A percentile compares a stretch with the other conserved stretches of the same genome.
Conservation (phyloP, 129 eudicot species). For the Chrysanthemum lavandulifolium region DNA sequence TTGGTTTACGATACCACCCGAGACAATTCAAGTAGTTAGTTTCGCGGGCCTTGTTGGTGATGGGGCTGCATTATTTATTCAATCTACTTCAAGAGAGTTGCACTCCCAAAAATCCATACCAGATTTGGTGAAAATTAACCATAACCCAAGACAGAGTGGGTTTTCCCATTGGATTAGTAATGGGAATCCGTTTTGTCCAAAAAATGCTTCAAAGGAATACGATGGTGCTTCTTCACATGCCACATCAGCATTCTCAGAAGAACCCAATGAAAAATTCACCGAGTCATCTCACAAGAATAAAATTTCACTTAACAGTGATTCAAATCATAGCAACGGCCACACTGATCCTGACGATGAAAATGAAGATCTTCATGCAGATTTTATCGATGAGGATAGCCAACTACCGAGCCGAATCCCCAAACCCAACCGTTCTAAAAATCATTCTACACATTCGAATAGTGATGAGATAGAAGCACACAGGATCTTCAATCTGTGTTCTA, state of each 20-base stretch:
- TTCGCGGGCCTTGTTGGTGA: slow-evolving; percentile 95
- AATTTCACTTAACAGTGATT: slow-evolving; percentile 28
- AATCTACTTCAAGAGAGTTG: slow-evolving; percentile 36
- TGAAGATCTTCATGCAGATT: slow-evolving; percentile 98
- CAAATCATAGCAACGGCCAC: slow-evolving; percentile 51
- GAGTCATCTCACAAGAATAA: slow-evolving; percentile 26
- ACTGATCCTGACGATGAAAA: slow-evolving; percentile 75
- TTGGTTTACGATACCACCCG: slow-evolving; percentile 72
- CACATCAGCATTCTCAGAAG: slow-evolving; percentile 35
- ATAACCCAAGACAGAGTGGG: slow-evolving; percentile 48
- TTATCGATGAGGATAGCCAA: slow-evolving; percentile 98
- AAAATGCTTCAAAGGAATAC: slow-evolving; percentile 44
- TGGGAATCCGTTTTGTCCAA: slow-evolving; percentile 65
- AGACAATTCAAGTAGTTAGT: slow-evolving; percentile 68
- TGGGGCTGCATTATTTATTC: slow-evolving; percentile 65
- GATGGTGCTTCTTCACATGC: slow-evolving; percentile 40
- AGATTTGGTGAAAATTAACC: slow-evolving; percentile 35
- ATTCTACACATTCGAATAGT: slow-evolving; percentile 50
- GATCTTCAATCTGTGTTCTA: slow-evolving; percentile 80
- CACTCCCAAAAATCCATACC: slow-evolving; percentile 34
- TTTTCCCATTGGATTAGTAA: slow-evolving; percentile 63
- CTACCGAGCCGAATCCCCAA: slow-evolving; percentile 81
- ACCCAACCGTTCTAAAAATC: slow-evolving; percentile 47
- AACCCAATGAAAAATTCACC: slow-evolving; percentile 34
- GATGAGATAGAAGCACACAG: slow-evolving; percentile 77